Base-by-base conservation (phyloP, 495 filamentous ascomycete genomes). In the Aspergillus saccharolyticus region DNA sequence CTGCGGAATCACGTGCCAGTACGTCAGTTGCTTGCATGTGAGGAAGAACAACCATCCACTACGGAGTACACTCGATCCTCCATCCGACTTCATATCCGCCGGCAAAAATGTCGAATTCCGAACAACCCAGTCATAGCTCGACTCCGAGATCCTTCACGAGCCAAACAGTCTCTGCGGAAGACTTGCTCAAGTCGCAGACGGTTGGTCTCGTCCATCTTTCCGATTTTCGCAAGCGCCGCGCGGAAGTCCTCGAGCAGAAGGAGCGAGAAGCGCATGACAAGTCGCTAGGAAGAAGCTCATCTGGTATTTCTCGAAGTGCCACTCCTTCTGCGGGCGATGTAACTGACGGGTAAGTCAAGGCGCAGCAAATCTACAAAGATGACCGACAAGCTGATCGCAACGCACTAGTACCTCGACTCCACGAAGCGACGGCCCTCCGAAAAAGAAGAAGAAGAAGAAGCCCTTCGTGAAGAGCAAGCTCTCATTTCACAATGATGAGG, bases 221-320 rank as follows among this genome's bases (percentile, higher is more conserved):
- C 62, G 94, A 97, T 69, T 98, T 97, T 76, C 91, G 94, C 71
- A 97, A 98, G 73, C 86, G 94, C 42, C 91, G 94, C 70, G 93
- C 91, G 61, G 90, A 98, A 71, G 90, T 92, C 24, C 77, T 96
- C 28, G 94, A 97, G 71, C 89, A 90, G 66, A 93, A 92, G 67
- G 88, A 91, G 63, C 82, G 89, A 56, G 90, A 94, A 68, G 87
- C 86, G 3, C 84, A 90, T 62, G 81, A 84, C 43, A 76, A 80
- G 56, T 70, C 80, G n/a, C 63, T 78, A 1, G 80, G 80, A 12
- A 71, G 78, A 64, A 66, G 80, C 53, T 72, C 75, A 62, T 68
- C 77, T 53, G 74, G 71, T 62, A 76, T 74, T 56, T 75, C 79
- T 53, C 74, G 72, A 59, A 77, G 75, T 53, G 75, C 71, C 52